Base-by-base conservation (phyloP, 2,329 filamentous ascomycete genomes). In the Daldinia sp. region DNA sequence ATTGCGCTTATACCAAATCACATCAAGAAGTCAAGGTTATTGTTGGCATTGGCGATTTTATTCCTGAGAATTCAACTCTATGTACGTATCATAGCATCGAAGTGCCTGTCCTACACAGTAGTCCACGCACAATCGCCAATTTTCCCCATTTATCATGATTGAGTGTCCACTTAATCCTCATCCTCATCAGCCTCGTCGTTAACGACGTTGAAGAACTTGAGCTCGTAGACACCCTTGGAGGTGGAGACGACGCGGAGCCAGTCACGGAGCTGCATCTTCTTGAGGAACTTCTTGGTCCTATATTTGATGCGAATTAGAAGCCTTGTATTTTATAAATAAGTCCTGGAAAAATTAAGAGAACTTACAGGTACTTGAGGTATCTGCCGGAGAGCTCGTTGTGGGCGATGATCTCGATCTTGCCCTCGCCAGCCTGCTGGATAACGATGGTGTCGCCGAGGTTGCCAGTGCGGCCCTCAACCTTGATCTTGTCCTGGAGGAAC, bases 121-220 rank as follows among this genome's bases (percentile, higher is more conserved):
- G 60, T 69, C 62, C 65, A 72, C 71, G 68, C 72, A 69, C 51
- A 41, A 48, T 54, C 60, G 46, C 61, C 68, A 30, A 33, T 58
- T 39, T 69, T 42, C 20, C 35, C 53, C 65, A 56, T 64, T 60
- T 26, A 60, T 69, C 57, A 65, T 68, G 30, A 51, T 39, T 33
- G 10, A 55, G 26, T 69, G 61, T 59, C 51, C 78, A 78, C 90
- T 89, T 98, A 99, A 85, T 99, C 96, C 81, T 99, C 96, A 82
- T 99, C 96, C 81, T 99, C 96, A 77, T 98, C 96, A 78, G 89
- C 94, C 83, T 94, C 95, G 83, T 99, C 96, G 85, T 97, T 96
- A 81, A 98, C 95, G 82, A 99, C 94, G 89, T 99, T 99, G 94
- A 97, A 99, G 94, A 99, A 99, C 89, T 97, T 94, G 86, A 99